These are phyloP conservation scores for Thielaviopsis euricoi DNA, from an alignment of 2,329 filamentous ascomycete genomes.

Conservation along the genomic window DNA sequence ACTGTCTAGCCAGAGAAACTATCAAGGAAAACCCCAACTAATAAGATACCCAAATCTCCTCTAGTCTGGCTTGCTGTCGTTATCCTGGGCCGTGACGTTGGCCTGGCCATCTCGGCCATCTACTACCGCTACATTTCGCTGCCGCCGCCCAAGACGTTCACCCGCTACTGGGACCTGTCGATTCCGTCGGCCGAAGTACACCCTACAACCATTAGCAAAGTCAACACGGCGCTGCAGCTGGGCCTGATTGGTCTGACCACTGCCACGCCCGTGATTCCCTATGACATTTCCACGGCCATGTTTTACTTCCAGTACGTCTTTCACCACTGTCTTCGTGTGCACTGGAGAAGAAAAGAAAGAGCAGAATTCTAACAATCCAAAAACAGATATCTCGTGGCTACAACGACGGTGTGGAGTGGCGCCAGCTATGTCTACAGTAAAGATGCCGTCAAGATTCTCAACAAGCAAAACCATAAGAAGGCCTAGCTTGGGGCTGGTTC, in stretches of 20 bases:
- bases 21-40: no score
- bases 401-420: conserved; percentile 85
- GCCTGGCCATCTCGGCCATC: conserved; percentile 68
- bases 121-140: conserved; percentile 95
- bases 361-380: not conserved
- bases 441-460: conserved; percentile 76
- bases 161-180: conserved; percentile 93
- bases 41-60: no score
- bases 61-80: conserved; percentile 74
- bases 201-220: conserved; percentile 71
- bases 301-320: conserved; percentile 45
- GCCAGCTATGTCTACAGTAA: conserved; percentile 83
- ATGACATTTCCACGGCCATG: conserved; percentile 37
- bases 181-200: conserved; percentile 74
- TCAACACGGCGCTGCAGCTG: conserved; percentile 87
- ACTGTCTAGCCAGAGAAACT: no score
- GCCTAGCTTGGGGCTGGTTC: not conserved
- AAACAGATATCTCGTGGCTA: conserved; percentile 62
- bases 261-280: conserved; percentile 56
- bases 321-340: not conserved
- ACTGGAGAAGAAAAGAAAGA: not conserved
- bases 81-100: conserved; percentile 77
- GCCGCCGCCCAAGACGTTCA: conserved; percentile 81
- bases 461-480: conserved; percentile 13
- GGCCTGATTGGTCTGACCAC: conserved; percentile 74